Evolutionary conservation across 2,329 filamentous ascomycete genomes (phyloP), one percentile per base, ranked within the genome.

Genomic region (Dactylellina drechsleri): DNA sequence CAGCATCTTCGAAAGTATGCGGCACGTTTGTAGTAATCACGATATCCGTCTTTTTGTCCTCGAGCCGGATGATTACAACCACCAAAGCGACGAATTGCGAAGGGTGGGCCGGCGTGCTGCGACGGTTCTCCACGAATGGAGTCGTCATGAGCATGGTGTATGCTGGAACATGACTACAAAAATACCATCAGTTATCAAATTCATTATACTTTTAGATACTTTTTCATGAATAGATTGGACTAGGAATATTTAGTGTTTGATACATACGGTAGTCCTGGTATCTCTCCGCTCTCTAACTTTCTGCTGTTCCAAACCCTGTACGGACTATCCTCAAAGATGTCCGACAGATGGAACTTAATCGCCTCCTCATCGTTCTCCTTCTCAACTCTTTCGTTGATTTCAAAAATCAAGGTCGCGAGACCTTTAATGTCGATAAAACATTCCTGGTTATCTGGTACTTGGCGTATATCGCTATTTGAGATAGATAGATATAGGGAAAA

Each of bases 11-110:
- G n/a, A 64, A 61, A 6, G 71, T 58, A 50, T 78, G 77, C 15
- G 78, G 78, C 47, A 79, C 67, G 57, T 79, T 79, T 41, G 78
- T 68, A 15, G 78, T 79, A n/a, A 79, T 68, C 16, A 78, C 73
- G n/a, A 79, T 77, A 73, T 79, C 78, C 8, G 78, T 79, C 52
- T 70, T 75, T 66, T 79, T 71, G 36, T 77, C 47, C 31, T 73
- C 53, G 12, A 79, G 59, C 10, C 78, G 67, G 18, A 79, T 57
- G 16, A 79, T 76, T 6, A 76, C 66, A 53, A 78, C 76, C 2
- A 78, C 65, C 16, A 79, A 70, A 15, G 77, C 71, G 40, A 75
- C 64, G 40, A 75, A 75, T 59, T 75, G 71, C 7, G 71, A 75
- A 20, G 49, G 45, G 26, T 75, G 71, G 16, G 56, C 64, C 36